Evolutionary conservation across 2,329 filamentous ascomycete genomes (phyloP), one percentile per base, ranked within the genome.

Genomic region (Diaporthe ampelina): DNA sequence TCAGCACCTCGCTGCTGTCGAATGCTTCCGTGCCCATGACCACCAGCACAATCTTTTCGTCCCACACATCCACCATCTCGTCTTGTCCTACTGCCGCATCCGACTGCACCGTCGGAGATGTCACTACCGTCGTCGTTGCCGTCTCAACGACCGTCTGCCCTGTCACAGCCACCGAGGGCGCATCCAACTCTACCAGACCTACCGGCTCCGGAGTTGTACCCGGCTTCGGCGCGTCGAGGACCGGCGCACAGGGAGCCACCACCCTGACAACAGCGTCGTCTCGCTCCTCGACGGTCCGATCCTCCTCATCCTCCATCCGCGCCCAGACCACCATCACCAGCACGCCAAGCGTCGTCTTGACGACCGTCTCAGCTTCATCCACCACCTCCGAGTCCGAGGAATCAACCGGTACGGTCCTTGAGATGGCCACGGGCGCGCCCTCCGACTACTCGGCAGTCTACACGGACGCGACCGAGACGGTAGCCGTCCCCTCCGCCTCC

Each of bases 11-110:
- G 4, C 26, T 70, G 4, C 37, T 56, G n/a, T 50, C 11, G 19
- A 73, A 52, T 61, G 32, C 37, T 21, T 40, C 68, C 26, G 52
- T 57, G 43, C 56, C 70, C 10, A 54, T 70, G 54, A 70, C 74
- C n/a, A 75, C 74, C 48, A 75, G 74, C 74, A 75, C 74, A 19
- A 52, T 75, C 10, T 73, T 70, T n/a, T 15, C 71, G 8, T 73
- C 74, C 4, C 72, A 54, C 37, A 21, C 63, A 13, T 75, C 74
- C 13, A 75, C 74, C 10, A 52, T 75, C 37, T 57, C 74, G 17
- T 68, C 73, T 4, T 75, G 73, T 24, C 26, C 54, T 17, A 37
- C 73, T 10, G 63, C 61, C n/a, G 37, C 50, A 26, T 37, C 73
- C 19, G 56, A 43, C 19, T 75, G 73, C 61, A 56, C 15, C 37